Percentiles rank a stretch among this genome's conserved stretches.
Evolutionary conservation across 2,329 filamentous ascomycete genomes (phyloP).

Genomic region (Diplodia corticola): DNA sequence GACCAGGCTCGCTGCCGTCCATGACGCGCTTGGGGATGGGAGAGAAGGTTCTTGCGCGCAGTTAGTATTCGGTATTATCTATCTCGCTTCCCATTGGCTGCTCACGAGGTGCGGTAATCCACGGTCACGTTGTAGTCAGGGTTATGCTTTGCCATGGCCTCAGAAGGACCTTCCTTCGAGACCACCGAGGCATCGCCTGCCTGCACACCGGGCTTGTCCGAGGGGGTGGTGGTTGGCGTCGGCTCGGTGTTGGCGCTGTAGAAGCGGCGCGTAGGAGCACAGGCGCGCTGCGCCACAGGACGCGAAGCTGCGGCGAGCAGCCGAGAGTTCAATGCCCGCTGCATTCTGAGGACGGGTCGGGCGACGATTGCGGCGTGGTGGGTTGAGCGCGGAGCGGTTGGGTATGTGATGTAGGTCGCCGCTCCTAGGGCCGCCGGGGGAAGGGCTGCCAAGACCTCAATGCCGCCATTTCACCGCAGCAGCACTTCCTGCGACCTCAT

Average conservation of each 20-base stretch:
- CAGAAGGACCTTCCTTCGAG: constrained; percentile 50
- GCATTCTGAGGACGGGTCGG: constrained; percentile 7
- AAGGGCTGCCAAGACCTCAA: constrained; percentile 11
- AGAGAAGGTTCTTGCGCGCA: constrained; percentile 70
- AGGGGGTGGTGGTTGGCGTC: constrained; percentile 35
- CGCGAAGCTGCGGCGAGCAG: constrained; percentile 37
- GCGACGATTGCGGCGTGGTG: constrained; percentile 8
- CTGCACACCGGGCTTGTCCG: constrained; percentile 40
- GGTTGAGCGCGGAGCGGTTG: neutral
- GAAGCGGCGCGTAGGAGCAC: constrained; percentile 34
- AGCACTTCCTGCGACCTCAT: constrained; percentile 22
- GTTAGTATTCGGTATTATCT: constrained; percentile 29
- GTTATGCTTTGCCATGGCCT: constrained; percentile 62
- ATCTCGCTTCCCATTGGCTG: constrained; percentile 23
- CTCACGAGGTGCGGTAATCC: constrained; percentile 91
- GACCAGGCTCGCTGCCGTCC: constrained; percentile 81
- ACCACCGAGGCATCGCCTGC: constrained; percentile 51
- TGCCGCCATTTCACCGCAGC: constrained; percentile 15
- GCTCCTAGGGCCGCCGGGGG: neutral
- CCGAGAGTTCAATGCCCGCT: constrained; percentile 40
- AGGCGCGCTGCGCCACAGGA: constrained; percentile 31
- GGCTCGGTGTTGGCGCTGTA: constrained; percentile 32
- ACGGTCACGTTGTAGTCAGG: constrained; percentile 79
- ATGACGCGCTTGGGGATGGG: constrained; percentile 87
- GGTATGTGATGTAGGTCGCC: constrained; percentile 16